Percentiles rank a stretch among this genome's conserved stretches.
Conservation (phyloP, 164 flowering plant genomes). For the Saururus chinensis region DNA sequence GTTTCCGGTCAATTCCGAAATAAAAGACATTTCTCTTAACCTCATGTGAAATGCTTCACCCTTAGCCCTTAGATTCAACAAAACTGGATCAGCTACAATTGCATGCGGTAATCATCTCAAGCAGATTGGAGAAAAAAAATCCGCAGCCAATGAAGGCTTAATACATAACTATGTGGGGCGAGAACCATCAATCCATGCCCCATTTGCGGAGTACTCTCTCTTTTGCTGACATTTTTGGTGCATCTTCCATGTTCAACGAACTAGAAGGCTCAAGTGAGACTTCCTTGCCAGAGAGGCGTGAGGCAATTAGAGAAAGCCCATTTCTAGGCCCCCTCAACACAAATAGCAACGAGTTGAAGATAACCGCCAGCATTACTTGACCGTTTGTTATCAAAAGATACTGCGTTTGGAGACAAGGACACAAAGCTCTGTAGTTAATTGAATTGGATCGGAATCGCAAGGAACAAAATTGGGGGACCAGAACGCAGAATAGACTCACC, state of each 20-base stretch:
- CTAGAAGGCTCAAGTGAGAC: slow-evolving; percentile 14
- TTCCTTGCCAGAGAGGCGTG: slow-evolving; percentile 21
- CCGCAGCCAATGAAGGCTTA: too few relatives aligned
- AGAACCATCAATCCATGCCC: slow-evolving; percentile 44
- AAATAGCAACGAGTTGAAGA: slow-evolving; percentile 63
- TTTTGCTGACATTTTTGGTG: slow-evolving; percentile 40
- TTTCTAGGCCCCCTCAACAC: slow-evolving; percentile 56
- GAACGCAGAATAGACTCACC: slow-evolving; percentile 24
- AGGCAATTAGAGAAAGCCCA: slow-evolving; percentile 28
- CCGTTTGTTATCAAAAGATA: slow-evolving; percentile 76
- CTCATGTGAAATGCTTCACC: too few relatives aligned
- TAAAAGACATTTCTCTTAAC: too few relatives aligned
- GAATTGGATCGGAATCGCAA: background rate
- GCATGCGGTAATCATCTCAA: too few relatives aligned
- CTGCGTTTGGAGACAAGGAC: slow-evolving; percentile 18
- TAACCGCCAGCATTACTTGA: slow-evolving; percentile 53
- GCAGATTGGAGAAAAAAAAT: too few relatives aligned
- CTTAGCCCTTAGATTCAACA: too few relatives aligned
- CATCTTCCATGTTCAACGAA: slow-evolving; percentile 15
- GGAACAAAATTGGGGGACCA: background rate
- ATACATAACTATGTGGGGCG: too few relatives aligned
- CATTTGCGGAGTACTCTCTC: slow-evolving; percentile 73
- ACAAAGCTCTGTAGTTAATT: background rate
- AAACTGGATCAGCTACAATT: too few relatives aligned
- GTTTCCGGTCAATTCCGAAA: too few relatives aligned